Percentiles rank a stretch among this genome's conserved stretches.
These are phyloP conservation scores for Suaeda aralocaspica DNA, from an alignment of 148 eudicot genomes.

Conservation along the genomic window DNA sequence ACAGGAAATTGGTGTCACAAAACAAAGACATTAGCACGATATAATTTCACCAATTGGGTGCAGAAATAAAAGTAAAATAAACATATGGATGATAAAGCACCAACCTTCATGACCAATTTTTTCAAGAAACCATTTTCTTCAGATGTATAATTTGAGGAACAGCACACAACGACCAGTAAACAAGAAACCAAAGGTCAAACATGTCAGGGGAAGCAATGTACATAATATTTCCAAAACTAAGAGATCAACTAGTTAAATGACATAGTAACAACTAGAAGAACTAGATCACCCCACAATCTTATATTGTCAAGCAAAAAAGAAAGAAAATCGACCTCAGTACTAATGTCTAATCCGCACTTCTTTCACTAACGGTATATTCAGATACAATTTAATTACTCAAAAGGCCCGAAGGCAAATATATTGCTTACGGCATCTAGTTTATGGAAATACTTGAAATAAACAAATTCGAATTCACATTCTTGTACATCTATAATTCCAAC, in stretches of 20 bases:
- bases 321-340: background rate
- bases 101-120: slow-evolving; percentile 90
- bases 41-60: background rate
- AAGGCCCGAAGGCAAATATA: no score
- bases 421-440: background rate
- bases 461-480: background rate
- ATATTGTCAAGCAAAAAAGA: background rate
- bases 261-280: background rate
- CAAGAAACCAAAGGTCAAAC: slow-evolving; percentile 7
- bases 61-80: background rate
- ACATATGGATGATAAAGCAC: slow-evolving; percentile 1
- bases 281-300: background rate
- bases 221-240: background rate
- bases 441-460: no score
- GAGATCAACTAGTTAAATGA: background rate
- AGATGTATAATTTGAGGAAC: slow-evolving; percentile 24
- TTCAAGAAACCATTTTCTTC: slow-evolving; percentile 96
- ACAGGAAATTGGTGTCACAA: slow-evolving; percentile 6
- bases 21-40: background rate
- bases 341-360: background rate
- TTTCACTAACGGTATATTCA: background rate
- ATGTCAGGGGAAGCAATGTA: slow-evolving; percentile 17
- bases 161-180: slow-evolving; percentile 11
- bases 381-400: no score
- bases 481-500: background rate